Evolutionary conservation across 2,329 filamentous ascomycete genomes (phyloP).

Genomic region (Thielaviopsis punctulata): DNA sequence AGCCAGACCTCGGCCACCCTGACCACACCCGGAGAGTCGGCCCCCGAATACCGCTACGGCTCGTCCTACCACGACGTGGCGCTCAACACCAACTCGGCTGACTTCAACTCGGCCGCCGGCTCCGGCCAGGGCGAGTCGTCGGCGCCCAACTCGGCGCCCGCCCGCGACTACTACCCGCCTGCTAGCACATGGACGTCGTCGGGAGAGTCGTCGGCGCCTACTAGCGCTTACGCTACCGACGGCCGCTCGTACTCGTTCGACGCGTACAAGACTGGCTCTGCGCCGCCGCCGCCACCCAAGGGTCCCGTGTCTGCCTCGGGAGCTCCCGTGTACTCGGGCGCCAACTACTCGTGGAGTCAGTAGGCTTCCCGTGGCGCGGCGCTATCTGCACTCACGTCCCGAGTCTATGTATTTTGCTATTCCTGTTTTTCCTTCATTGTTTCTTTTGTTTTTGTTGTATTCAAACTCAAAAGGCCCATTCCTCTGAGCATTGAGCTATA

Average conservation of each 20-base stretch:
- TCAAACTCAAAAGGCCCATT: not conserved
- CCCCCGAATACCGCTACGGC: slow-evolving; percentile 40
- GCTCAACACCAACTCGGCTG: slow-evolving; percentile 15
- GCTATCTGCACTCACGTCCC: too few relatives aligned
- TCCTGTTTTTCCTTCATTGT: slow-evolving; percentile 7
- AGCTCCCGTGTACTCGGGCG: slow-evolving; percentile 26
- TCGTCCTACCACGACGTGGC: slow-evolving; percentile 24
- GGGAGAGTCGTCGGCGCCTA: slow-evolving; percentile 4
- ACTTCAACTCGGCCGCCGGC: slow-evolving; percentile 12
- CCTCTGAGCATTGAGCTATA: too few relatives aligned
- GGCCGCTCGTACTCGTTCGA: slow-evolving; percentile 32
- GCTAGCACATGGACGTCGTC: slow-evolving; percentile 29
- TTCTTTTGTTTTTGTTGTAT: slow-evolving; percentile 3
- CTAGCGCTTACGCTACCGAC: slow-evolving; percentile 6
- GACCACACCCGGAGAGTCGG: slow-evolving; percentile 29
- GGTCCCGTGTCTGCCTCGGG: slow-evolving; percentile 4
- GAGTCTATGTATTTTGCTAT: slow-evolving; percentile 4
- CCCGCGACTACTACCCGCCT: slow-evolving; percentile 37
- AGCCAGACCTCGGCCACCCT: slow-evolving; percentile 35
- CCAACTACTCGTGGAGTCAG: slow-evolving; percentile 40
- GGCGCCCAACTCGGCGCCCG: slow-evolving; percentile 15
- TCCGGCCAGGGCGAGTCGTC: slow-evolving; percentile 19
- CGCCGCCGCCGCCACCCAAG: slow-evolving; percentile 22
- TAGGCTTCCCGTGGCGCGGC: slow-evolving; percentile 16
- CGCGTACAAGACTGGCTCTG: slow-evolving; percentile 27